phyloP scores from a whole-genome alignment of 371 early-diverging fungal genomes.

The Gilbertella persicaria region DNA sequence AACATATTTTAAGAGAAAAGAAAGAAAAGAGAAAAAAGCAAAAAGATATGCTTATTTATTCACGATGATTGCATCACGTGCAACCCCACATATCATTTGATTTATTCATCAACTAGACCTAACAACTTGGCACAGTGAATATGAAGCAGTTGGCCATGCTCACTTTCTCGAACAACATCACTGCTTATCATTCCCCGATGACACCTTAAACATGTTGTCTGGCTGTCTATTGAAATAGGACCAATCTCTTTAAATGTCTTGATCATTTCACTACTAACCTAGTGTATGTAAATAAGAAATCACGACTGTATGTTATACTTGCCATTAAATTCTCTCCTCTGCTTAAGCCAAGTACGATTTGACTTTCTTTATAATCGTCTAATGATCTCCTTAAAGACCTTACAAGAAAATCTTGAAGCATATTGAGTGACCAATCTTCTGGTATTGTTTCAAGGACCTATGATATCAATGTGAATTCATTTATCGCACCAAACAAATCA shows the following conservation, averaged over 20 bases:
- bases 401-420: conserved; percentile 57
- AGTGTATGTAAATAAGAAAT: conserved; percentile 1
- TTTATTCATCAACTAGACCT: conserved; percentile 19
- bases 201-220: conserved; percentile 53
- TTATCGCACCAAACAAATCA: background rate
- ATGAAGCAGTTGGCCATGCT: conserved; percentile 53
- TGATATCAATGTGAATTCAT: background rate
- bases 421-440: conserved; percentile 64
- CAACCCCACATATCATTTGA: conserved; percentile 1
- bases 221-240: conserved; percentile 44
- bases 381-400: conserved; percentile 55
- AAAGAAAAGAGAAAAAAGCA: too few relatives aligned
- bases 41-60: too few relatives aligned
- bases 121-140: conserved; percentile 52
- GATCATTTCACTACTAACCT: conserved; percentile 48
- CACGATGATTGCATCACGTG: too few relatives aligned
- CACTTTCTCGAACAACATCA: conserved; percentile 53
- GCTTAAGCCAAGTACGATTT: conserved; percentile 58
- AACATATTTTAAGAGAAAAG: conserved; percentile 13
- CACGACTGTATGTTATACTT: background rate
- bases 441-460: conserved; percentile 66
- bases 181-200: conserved; percentile 48
- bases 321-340: conserved; percentile 67
- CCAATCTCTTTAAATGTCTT: conserved; percentile 50
- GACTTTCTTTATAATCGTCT: conserved; percentile 55